Evolutionary conservation across 176 grass and related monocot species (phyloP), one percentile per base, ranked within the genome.

Genomic region (Rhipidocladum racemiflorum): DNA sequence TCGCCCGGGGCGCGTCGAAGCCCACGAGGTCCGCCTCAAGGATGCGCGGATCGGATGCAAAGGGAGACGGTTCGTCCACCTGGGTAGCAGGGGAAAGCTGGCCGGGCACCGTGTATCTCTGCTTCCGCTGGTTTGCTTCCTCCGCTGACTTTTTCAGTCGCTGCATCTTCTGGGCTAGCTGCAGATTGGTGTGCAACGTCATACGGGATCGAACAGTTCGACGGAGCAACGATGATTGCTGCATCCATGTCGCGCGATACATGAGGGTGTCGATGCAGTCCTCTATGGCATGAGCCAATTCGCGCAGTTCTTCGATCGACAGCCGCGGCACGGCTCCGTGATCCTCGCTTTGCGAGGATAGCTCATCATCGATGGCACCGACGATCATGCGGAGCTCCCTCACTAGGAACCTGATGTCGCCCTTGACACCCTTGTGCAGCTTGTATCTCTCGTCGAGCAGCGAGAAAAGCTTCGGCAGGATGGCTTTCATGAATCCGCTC

Each of bases 401-500:
- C 44, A 3, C 44, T 0, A 77, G 74, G 23, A 45, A 77, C 0
- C 28, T 0, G 55, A 77, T 45, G 74, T 61, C 16, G 2, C 2
- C 57, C 38, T 77, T 77, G 38, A 61, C 40, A 24, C n/a, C 36
- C 74, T 76, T 76, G 23, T 28, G 14, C 55, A 42, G 54, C 9
- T 61, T 61, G 7, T 5, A 60, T 0, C 5, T 76, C 14, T 76
- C 16, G 3, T 42, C 15, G 4, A 43, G 23, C 23, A 76, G n/a
- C 7, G 74, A 76, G 23, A 61, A 12, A 4, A 76, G 74, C 74
- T 27, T 76, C 23, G 74, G 54, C n/a, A 76, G 36, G n/a, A 61
- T 27, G 16, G 27, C 74, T 28, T 76, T 76, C 0, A 76, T 76
- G 36, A 24, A 28, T 28, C 38, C 74, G n/a, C 54, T 39, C 54